Conservation (phyloP, 2,329 filamentous ascomycete species). For the Neonectria sp. region DNA sequence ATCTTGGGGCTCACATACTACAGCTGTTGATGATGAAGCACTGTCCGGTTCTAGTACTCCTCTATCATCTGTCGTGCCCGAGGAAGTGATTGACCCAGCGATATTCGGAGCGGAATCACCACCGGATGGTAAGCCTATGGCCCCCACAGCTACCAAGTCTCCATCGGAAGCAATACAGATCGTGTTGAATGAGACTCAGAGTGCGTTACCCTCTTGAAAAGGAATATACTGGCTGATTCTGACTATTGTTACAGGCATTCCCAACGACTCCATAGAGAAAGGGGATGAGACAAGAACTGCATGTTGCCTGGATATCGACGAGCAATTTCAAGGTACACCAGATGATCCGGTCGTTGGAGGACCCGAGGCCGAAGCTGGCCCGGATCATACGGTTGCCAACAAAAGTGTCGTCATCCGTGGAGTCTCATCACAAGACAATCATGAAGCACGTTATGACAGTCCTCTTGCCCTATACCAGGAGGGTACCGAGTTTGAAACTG, state of each 20-base stretch:
- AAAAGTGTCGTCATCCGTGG: background rate
- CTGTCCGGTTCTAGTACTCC: background rate
- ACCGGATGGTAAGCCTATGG: background rate
- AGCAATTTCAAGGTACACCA: background rate
- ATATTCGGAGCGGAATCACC: background rate
- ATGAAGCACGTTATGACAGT: background rate
- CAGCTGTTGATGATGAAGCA: background rate
- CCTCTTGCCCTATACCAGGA: background rate
- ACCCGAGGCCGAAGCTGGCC: background rate
- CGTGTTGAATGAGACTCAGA: background rate
- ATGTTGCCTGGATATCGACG: background rate
- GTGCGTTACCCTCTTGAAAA: background rate
- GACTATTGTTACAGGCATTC: background rate
- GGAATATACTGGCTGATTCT: background rate
- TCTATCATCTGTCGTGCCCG: background rate
- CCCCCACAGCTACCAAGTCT: background rate
- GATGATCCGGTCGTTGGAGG: background rate
- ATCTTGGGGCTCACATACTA: background rate
- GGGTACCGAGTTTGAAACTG: slow-evolving; percentile 1
- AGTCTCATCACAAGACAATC: background rate
- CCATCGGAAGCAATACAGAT: background rate
- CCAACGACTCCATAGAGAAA: background rate
- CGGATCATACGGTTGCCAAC: background rate
- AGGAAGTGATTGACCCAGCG: background rate
- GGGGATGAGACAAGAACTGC: background rate